phyloP scores from a whole-genome alignment of 768 basidiomycete species.

The Galerina marginata region DNA sequence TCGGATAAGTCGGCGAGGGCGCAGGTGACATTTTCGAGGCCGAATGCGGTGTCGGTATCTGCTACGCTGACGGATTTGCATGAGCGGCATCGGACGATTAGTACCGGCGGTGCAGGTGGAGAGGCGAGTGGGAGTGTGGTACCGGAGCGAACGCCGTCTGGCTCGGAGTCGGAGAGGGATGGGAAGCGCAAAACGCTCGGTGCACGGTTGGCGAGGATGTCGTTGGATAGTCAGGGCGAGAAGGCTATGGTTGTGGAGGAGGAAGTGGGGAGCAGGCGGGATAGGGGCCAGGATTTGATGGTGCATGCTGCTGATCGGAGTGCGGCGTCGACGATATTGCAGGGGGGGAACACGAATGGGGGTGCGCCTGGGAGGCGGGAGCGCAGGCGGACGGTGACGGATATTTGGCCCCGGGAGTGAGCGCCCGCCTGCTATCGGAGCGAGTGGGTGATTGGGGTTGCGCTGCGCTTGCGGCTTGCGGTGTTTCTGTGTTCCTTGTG shows the following conservation, averaged over 20 bases:
- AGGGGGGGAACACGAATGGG: slow-evolving; percentile 3
- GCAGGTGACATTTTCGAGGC: slow-evolving; percentile 69
- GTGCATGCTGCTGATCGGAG: slow-evolving; percentile 48
- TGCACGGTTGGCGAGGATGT: slow-evolving; percentile 43
- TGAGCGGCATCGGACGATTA: slow-evolving; percentile 39
- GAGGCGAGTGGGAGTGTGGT: background rate
- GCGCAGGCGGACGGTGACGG: slow-evolving; percentile 50
- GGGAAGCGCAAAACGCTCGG: slow-evolving; percentile 44
- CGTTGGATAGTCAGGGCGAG: slow-evolving; percentile 46
- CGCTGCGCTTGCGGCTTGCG: background rate
- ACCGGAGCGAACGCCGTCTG: slow-evolving; percentile 17
- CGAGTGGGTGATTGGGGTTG: slow-evolving; percentile 2
- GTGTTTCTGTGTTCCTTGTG: background rate
- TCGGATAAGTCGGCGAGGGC: slow-evolving; percentile 52
- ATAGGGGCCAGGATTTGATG: slow-evolving; percentile 24
- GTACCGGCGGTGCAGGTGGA: slow-evolving; percentile 26
- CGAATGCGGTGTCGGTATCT: slow-evolving; percentile 50
- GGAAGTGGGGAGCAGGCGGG: slow-evolving; percentile 7
- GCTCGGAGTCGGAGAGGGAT: slow-evolving; percentile 56
- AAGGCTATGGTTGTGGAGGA: background rate
- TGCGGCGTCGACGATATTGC: slow-evolving; percentile 37
- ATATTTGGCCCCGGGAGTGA: slow-evolving; percentile 44
- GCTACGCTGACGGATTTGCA: slow-evolving; percentile 62
- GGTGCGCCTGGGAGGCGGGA: slow-evolving; percentile 34
- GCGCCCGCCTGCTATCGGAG: slow-evolving; percentile 4